phyloP scores from a whole-genome alignment of 768 basidiomycete species.

The Suillus subaureus region DNA sequence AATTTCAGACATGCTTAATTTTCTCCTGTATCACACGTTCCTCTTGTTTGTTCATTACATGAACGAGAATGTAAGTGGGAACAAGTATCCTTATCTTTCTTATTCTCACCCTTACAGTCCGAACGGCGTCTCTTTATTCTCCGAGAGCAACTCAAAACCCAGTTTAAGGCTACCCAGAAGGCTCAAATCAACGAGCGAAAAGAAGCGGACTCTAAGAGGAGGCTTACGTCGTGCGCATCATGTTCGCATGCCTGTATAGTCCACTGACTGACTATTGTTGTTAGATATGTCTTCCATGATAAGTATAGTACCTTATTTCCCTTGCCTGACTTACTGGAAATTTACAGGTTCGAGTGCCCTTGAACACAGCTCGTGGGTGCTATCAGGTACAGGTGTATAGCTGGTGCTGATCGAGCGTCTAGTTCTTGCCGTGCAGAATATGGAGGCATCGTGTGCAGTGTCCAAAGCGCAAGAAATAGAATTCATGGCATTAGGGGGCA shows the following conservation, averaged over 20 bases:
- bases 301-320: slow-evolving; percentile 35
- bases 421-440: slow-evolving; percentile 89
- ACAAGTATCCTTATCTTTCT: background rate
- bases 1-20: slow-evolving; percentile 57
- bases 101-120: slow-evolving; percentile 24
- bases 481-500: slow-evolving; percentile 82
- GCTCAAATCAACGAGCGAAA: slow-evolving; percentile 78
- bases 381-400: slow-evolving; percentile 6
- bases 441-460: slow-evolving; percentile 78
- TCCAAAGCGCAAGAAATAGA: slow-evolving; percentile 81
- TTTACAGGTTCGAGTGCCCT: slow-evolving; percentile 75
- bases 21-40: slow-evolving; percentile 78
- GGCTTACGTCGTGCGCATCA: slow-evolving; percentile 71
- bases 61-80: slow-evolving; percentile 54
- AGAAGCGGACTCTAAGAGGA: slow-evolving; percentile 78
- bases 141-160: slow-evolving; percentile 75
- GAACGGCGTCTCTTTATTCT: slow-evolving; percentile 70
- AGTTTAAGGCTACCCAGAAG: slow-evolving; percentile 67
- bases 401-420: slow-evolving; percentile 4
- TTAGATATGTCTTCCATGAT: slow-evolving; percentile 80
- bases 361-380: slow-evolving; percentile 66
- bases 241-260: slow-evolving; percentile 20
- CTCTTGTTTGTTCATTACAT: slow-evolving; percentile 76
- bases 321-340: slow-evolving; percentile 18
- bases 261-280: slow-evolving; percentile 7